Percentiles rank a stretch among this genome's conserved stretches.
phyloP scores from a whole-genome alignment of 1,139 yeast species.

The Pichia norvegensis region DNA sequence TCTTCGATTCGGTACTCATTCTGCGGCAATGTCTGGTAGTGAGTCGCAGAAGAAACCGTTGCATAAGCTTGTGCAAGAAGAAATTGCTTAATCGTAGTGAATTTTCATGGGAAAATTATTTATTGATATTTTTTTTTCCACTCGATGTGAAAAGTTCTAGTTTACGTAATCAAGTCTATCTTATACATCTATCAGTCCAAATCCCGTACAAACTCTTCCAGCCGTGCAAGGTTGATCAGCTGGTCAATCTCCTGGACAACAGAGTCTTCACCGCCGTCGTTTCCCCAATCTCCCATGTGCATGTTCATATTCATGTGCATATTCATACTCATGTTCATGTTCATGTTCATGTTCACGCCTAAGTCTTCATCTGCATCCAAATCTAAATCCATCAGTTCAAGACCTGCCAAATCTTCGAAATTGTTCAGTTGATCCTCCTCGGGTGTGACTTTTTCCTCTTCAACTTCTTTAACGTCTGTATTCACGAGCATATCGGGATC shows the following conservation, averaged over 20 bases:
- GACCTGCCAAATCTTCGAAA: neutral
- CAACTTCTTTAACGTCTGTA: neutral
- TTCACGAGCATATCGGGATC: neutral
- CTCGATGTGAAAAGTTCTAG: too few relatives aligned
- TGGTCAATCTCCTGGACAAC: slow-evolving; percentile 5
- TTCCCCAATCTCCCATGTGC: neutral
- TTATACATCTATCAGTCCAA: neutral
- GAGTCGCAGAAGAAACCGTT: neutral
- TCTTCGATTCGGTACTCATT: neutral
- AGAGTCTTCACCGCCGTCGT: neutral
- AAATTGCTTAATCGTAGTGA: too few relatives aligned
- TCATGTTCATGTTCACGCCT: neutral
- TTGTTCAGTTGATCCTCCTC: neutral
- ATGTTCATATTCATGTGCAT: neutral
- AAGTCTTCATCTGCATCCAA: too few relatives aligned
- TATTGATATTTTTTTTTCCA: too few relatives aligned
- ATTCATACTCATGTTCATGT: neutral
- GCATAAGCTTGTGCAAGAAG: too few relatives aligned
- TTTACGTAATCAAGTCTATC: neutral
- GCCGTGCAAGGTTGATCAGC: slow-evolving; percentile 5
- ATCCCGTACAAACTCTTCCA: slow-evolving; percentile 4
- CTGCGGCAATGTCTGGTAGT: neutral
- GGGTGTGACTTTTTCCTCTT: neutral
- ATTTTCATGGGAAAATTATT: too few relatives aligned
- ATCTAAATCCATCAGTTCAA: neutral